These are phyloP conservation scores for Pachysandra terminalis DNA, from an alignment of 164 flowering plant species.

Conservation along the genomic window DNA sequence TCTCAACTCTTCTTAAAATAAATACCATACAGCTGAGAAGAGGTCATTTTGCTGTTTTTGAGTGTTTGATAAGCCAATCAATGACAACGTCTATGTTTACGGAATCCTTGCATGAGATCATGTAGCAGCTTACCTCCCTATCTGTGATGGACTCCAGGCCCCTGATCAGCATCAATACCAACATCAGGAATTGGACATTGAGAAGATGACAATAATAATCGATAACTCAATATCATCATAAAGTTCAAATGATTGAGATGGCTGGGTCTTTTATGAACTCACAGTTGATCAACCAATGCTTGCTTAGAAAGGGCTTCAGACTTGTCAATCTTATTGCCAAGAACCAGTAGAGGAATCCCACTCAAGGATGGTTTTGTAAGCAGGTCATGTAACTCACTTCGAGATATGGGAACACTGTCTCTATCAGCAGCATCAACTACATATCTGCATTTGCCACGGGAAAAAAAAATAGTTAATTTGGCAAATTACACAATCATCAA, in stretches of 20 bases:
- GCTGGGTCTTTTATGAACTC: slow-evolving; percentile 23
- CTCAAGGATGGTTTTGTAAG: slow-evolving; percentile 62
- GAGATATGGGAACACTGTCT: slow-evolving; percentile 75
- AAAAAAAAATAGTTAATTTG: no score
- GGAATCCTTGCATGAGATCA: slow-evolving; percentile 90
- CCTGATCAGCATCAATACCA: slow-evolving; percentile 27
- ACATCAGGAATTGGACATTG: background rate
- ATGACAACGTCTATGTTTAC: slow-evolving; percentile 71
- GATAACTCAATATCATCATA: background rate
- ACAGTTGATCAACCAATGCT: slow-evolving; percentile 89
- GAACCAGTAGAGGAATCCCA: slow-evolving; percentile 78
- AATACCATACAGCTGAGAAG: background rate
- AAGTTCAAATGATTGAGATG: background rate
- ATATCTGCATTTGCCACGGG: slow-evolving; percentile 44
- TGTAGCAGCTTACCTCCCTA: slow-evolving; percentile 85
- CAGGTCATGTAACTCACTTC: slow-evolving; percentile 80
- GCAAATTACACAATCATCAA: background rate
- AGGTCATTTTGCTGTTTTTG: slow-evolving; percentile 53
- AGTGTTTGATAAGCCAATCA: slow-evolving; percentile 90
- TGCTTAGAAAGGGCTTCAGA: slow-evolving; percentile 90
- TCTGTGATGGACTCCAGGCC: slow-evolving; percentile 59
- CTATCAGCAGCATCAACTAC: slow-evolving; percentile 96
- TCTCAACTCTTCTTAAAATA: background rate
- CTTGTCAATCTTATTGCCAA: slow-evolving; percentile 90
- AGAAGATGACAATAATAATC: background rate